Conservation (phyloP, 257 asterid species). For the Linaria vulgaris region DNA sequence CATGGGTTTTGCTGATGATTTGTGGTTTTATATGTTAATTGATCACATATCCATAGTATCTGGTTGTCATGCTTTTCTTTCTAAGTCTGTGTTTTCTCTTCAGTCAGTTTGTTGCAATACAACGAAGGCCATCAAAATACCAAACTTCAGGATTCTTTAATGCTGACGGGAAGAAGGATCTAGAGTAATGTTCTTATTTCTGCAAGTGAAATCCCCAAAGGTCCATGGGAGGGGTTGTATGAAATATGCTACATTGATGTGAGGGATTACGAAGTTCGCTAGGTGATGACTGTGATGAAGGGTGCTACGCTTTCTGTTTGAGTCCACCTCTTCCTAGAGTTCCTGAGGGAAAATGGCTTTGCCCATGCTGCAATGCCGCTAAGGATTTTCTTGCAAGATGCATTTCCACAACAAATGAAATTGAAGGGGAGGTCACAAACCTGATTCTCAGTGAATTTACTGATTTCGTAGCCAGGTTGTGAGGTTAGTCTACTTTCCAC, state of each 20-base stretch:
- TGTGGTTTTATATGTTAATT: too few species aligned
- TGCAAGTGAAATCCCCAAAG: slow-evolving; percentile 6
- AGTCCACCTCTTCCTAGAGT: slow-evolving; percentile 3
- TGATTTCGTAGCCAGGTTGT: not conserved
- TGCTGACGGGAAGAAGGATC: not conserved
- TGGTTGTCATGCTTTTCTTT: too few species aligned
- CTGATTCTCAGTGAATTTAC: too few species aligned
- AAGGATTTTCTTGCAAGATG: not conserved
- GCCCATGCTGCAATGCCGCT: slow-evolving; percentile 3
- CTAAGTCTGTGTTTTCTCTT: too few species aligned
- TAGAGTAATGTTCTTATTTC: not conserved
- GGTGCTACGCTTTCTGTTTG: slow-evolving; percentile 19
- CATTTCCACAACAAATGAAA: not conserved
- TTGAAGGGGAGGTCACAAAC: not conserved
- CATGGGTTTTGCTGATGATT: too few species aligned
- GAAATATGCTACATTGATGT: slow-evolving; percentile 9
- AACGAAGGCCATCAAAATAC: too few species aligned
- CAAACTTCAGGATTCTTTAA: too few species aligned
- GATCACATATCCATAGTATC: too few species aligned
- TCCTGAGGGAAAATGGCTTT: slow-evolving; percentile 14
- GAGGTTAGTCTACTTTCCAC: slow-evolving; percentile 11
- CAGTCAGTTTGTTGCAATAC: too few species aligned
- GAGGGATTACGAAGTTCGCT: not conserved
- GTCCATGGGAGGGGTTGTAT: slow-evolving; percentile 1
- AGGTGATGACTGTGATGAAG: slow-evolving; percentile 8